Base-by-base conservation (phyloP, 1,139 yeast species). In the Barnettozyma hawaiiensis region DNA sequence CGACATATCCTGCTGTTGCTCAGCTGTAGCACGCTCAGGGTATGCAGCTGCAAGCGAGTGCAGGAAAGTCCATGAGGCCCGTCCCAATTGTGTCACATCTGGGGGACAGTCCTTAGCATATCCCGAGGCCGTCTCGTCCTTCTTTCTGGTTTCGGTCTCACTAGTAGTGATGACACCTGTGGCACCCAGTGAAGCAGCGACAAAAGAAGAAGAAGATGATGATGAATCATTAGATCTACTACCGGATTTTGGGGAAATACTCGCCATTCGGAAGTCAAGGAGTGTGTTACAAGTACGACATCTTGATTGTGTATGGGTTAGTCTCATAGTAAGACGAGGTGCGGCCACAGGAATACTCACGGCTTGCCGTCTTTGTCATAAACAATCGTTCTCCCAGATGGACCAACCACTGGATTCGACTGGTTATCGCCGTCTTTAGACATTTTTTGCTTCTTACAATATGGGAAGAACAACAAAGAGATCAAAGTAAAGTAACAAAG, bases 281-380 rank as follows among this genome's bases (percentile, higher is more conserved):
- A 89, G 62, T 0, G 87, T 65, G 62, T 87, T 87, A 60, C 97
- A 90, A 5, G 95, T 67, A 43, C 95, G 90, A 58, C 97, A 87
- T 42, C 85, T 79, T n/a, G n/a, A 45, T 22, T 27, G n/a, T n/a
- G 29, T 26, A n/a, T n/a, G n/a, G n/a, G 29, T 26, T 26, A 26
- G 29, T 7, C 12, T 26, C 29, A n/a, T n/a, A n/a, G n/a, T n/a
- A n/a, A n/a, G n/a, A n/a, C n/a, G n/a, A n/a, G n/a, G n/a, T n/a
- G n/a, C n/a, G n/a, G n/a, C n/a, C 9, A 2, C 7, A 12, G 7
- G 14, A 23, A 14, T 28, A 73, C 92, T 57, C 71, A 85, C 85
- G 96, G 96, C 63, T 85, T 87, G 1, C 97, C 97, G 62, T 89
- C 82, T 59, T 85, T 81, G 55, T 86, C 96, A 47, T 85, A 82